Evolutionary conservation across 2,329 filamentous ascomycete genomes (phyloP), one percentile per base, ranked within the genome.

Genomic region (Cadophora malorum): DNA sequence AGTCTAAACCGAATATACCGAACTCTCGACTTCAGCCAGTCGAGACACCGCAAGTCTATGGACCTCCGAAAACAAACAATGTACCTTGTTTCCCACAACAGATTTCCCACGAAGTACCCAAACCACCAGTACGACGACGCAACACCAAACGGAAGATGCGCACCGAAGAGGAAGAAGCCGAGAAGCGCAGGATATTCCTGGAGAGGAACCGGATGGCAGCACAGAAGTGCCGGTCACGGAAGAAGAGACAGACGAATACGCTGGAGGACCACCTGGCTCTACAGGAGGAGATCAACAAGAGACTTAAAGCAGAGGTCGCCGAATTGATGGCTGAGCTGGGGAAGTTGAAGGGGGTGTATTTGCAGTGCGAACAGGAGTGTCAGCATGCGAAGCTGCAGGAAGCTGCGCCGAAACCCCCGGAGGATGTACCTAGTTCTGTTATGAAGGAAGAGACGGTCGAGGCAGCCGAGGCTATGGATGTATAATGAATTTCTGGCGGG

Each of bases 151-250:
- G 61, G 21, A 63, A 63, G n/a, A 2, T 55, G 19, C 47, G 61
- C 10, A 63, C 45, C 3, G 49, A 55, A 38, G 61, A 63, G 23
- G 61, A 63, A 33, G 49, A 53, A 28, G 61, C 49, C 12, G 14
- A 16, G 7, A 53, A 31, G 23, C 61, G 61, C 16, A 53, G 28
- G 21, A 33, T 31, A 4, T 63, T 63, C 49, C 49, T 63, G 25
- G 61, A 63, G 61, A 38, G 61, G 61, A 63, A 63, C 31, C 49
- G 61, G 1, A 53, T 53, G 33, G 61, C 61, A n/a, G 61, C 61
- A 12, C 61, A 63, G 49, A 63, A 63, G 23, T 63, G 61, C 19
- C 47, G 61, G 16, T 63, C 61, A n/a, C 55, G 49, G 49, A 63
- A 63, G 33, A 63, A 63, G 49, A 28, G 49, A 41, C 47, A 52